These are phyloP conservation scores for Sporisorium exsertum DNA, from an alignment of 1,284 basidiomycete species.

Conservation along the genomic window DNA sequence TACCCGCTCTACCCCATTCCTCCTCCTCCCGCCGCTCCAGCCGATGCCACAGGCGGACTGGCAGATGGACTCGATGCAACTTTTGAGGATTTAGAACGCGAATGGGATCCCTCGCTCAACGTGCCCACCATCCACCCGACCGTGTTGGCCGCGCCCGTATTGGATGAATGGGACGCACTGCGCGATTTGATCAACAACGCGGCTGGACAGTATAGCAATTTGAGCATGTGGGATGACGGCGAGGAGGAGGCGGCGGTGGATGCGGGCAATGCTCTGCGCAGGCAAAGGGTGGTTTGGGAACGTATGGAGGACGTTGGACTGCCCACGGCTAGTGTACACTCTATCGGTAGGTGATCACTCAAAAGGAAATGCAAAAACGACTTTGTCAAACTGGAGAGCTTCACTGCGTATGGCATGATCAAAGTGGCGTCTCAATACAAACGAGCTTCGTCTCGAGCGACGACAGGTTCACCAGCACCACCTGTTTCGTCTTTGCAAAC, in stretches of 20 bases:
- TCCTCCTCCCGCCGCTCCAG: neutral
- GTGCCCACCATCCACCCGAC: slow-evolving; percentile 48
- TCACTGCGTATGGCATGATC: neutral
- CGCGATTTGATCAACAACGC: slow-evolving; percentile 59
- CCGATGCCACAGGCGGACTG: slow-evolving; percentile 20
- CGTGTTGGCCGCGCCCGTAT: slow-evolving; percentile 18
- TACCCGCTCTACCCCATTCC: slow-evolving; percentile 24
- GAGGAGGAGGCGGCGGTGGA: slow-evolving; percentile 28
- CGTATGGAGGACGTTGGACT: slow-evolving; percentile 23
- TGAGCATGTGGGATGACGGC: slow-evolving; percentile 39
- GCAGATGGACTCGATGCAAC: slow-evolving; percentile 20
- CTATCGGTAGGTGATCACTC: neutral
- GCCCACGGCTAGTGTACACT: slow-evolving; percentile 6
- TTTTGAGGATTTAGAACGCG: slow-evolving; percentile 34
- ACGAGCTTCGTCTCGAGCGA: slow-evolving; percentile 73
- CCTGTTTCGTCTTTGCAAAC: slow-evolving; percentile 77
- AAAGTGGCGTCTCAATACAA: slow-evolving; percentile 20
- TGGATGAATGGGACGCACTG: slow-evolving; percentile 64
- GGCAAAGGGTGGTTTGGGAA: slow-evolving; percentile 40
- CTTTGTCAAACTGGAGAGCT: too few species aligned
- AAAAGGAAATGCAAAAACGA: neutral
- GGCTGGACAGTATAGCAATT: slow-evolving; percentile 36
- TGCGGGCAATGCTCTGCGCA: slow-evolving; percentile 34
- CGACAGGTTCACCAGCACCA: slow-evolving; percentile 77
- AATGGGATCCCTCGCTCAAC: slow-evolving; percentile 37